Evolutionary conservation across 495 filamentous ascomycete genomes (phyloP).

Genomic region (Penicillium taxi): DNA sequence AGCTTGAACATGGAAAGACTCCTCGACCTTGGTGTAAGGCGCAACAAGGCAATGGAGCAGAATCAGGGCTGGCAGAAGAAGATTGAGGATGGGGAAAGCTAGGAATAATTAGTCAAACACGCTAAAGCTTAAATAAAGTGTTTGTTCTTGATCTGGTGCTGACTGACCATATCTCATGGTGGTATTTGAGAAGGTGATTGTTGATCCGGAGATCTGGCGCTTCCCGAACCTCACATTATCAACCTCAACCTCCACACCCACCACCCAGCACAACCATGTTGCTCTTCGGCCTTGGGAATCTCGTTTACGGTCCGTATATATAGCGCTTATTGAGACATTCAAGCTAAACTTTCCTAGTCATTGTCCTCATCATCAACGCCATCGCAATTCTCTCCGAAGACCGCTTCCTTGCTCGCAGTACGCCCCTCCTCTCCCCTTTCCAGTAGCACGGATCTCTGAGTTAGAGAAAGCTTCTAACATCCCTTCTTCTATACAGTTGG

Average conservation of each 20-base stretch:
- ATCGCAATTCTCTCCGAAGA: constrained; percentile 96
- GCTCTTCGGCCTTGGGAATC: constrained; percentile 61
- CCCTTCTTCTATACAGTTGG: constrained; percentile 51
- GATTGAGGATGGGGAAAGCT: constrained; percentile 19
- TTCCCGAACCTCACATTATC: constrained; percentile 16
- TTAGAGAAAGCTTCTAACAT: constrained; percentile 1
- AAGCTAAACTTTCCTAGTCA: constrained; percentile 54
- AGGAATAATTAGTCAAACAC: constrained; percentile 5
- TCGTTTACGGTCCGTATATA: constrained; percentile 55
- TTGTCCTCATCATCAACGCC: constrained; percentile 83
- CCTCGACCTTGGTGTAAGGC: constrained; percentile 97
- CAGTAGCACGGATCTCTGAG: background rate
- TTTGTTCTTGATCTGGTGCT: background rate
- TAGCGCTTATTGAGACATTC: constrained; percentile 8
- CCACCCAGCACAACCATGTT: constrained; percentile 46
- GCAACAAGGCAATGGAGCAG: constrained; percentile 67
- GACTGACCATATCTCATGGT: constrained; percentile 23
- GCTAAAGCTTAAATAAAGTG: background rate
- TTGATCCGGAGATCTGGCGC: constrained; percentile 29
- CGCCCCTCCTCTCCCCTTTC: constrained; percentile 20
- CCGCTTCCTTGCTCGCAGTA: constrained; percentile 92
- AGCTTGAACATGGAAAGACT: constrained; percentile 97
- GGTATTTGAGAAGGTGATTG: constrained; percentile 11
- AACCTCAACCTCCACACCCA: constrained; percentile 5
- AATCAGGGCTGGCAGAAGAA: constrained; percentile 58